These are phyloP conservation scores for Pythium dissimile DNA, from an alignment of 352 stramenopile species.

Conservation along the genomic window DNA sequence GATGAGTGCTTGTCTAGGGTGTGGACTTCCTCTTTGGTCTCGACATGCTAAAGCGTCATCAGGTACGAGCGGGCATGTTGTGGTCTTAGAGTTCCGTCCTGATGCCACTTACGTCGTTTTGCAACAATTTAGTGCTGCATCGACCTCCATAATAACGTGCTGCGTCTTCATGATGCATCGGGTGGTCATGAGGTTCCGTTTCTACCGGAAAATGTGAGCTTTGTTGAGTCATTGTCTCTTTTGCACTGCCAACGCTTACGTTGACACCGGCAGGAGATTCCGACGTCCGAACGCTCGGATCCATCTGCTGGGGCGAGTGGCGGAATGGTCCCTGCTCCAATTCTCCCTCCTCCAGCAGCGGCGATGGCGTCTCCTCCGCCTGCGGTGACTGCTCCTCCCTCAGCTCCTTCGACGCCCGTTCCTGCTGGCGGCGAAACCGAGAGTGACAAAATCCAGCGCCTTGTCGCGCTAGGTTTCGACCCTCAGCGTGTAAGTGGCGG, in stretches of 20 bases:
- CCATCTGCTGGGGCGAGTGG: conserved; percentile 8
- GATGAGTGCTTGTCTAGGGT: conserved; percentile 38
- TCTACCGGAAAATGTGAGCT: conserved; percentile 73
- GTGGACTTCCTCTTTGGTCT: conserved; percentile 98
- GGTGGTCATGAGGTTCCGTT: conserved; percentile 81
- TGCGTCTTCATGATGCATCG: conserved; percentile 75
- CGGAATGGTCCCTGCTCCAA: conserved; percentile 17
- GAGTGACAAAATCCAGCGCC: conserved; percentile 56
- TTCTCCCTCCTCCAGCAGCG: not conserved
- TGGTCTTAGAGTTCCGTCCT: no score
- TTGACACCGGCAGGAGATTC: conserved; percentile 51
- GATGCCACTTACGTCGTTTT: no score
- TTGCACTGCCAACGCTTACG: not conserved
- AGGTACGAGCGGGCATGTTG: no score
- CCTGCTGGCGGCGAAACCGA: conserved; percentile 14
- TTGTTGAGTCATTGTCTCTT: not conserved
- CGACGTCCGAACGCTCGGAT: conserved; percentile 46
- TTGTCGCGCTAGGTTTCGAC: conserved; percentile 69
- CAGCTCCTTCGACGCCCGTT: conserved; percentile 17
- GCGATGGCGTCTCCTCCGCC: not conserved
- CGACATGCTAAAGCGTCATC: conserved; percentile 98
- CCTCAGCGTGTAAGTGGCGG: conserved; percentile 37
- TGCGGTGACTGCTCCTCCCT: conserved; percentile 14
- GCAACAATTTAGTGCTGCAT: conserved; percentile 91
- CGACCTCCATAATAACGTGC: conserved; percentile 91